Evolutionary conservation across 2,329 filamentous ascomycete species (phyloP), one percentile per base, ranked within the genome.

Genomic region (Xylaria sp.): DNA sequence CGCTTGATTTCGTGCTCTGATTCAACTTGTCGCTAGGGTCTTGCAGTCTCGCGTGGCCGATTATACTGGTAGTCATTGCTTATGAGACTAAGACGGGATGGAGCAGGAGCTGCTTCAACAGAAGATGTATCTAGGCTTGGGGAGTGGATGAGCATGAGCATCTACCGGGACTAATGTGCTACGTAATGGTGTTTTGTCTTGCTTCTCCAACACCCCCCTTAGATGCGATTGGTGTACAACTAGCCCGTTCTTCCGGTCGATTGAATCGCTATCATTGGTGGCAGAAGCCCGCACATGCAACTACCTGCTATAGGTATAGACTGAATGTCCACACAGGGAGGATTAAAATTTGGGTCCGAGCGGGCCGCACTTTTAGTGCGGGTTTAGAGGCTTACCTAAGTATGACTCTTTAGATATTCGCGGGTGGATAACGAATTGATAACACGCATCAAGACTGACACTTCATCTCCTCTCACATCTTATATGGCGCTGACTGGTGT

Each of bases 181-280:
- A 40, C 33, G 33, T 10, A 33, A 9, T 40, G 38, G 38, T 53
- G 26, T 53, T 53, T 53, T 33, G 17, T 51, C 15, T 13, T 28
- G n/a, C 2, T 31, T 33, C 49, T n/a, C 26, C 49, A 53, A 53
- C 11, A 28, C 10, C 42, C 26, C 6, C 26, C 15, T 28, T 53
- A 28, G 51, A 54, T 9, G 23, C 51, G n/a, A 56, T 56, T 56
- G 53, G 53, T 20, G 53, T 56, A 31, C 10, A 17, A 56, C 53
- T 23, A 6, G 10, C n/a, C 38, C 10, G 31, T 13, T 15, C n/a
- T 40, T 15, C 33, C 31, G 31, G 23, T 53, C 15, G 49, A 26
- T 53, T 53, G 49, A n/a, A 15, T 51, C 26, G 49, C 49, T n/a
- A 44, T 10, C 31, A 33, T n/a, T 33, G 49, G 28, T 28, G 48